Conservation (phyloP, 1,284 basidiomycete species). For the Cystobasidiaceae sp. region DNA sequence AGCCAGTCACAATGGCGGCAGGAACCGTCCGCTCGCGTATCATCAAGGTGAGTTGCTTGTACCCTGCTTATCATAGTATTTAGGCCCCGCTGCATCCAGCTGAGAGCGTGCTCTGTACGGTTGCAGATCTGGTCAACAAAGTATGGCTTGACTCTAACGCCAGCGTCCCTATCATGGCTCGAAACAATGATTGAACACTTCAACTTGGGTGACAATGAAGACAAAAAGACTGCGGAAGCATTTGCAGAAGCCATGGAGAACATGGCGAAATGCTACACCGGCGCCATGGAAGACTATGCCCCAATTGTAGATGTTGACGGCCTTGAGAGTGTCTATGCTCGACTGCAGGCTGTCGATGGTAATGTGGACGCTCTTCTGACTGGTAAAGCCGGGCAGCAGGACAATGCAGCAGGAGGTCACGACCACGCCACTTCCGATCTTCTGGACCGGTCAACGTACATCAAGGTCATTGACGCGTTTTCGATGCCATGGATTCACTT, state of each 20-base stretch:
- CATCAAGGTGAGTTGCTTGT: slow-evolving; percentile 19
- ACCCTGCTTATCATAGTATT: neutral
- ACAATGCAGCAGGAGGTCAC: slow-evolving; percentile 4
- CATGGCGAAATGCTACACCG: slow-evolving; percentile 28
- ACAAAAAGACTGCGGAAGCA: neutral
- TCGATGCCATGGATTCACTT: slow-evolving; percentile 91
- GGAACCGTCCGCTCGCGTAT: slow-evolving; percentile 13
- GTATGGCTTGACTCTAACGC: slow-evolving; percentile 27
- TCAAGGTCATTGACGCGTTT: slow-evolving; percentile 82
- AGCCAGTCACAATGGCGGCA: neutral
- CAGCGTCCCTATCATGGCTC: slow-evolving; percentile 27
- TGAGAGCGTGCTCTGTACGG: neutral
- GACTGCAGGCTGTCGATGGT: slow-evolving; percentile 63
- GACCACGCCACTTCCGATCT: slow-evolving; percentile 6
- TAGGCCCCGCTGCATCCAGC: no score
- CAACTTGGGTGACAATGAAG: slow-evolving; percentile 8
- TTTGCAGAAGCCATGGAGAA: slow-evolving; percentile 28
- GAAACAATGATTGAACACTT: slow-evolving; percentile 31
- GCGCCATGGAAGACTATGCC: slow-evolving; percentile 11
- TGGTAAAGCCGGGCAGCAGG: slow-evolving; percentile 26
- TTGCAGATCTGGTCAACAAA: slow-evolving; percentile 29
- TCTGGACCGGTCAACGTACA: slow-evolving; percentile 74
- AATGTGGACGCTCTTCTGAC: neutral
- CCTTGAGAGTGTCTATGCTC: slow-evolving; percentile 73
- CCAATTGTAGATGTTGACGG: slow-evolving; percentile 57